Evolutionary conservation across 2,329 filamentous ascomycete species (phyloP).

Genomic region (Cercospora sp.): DNA sequence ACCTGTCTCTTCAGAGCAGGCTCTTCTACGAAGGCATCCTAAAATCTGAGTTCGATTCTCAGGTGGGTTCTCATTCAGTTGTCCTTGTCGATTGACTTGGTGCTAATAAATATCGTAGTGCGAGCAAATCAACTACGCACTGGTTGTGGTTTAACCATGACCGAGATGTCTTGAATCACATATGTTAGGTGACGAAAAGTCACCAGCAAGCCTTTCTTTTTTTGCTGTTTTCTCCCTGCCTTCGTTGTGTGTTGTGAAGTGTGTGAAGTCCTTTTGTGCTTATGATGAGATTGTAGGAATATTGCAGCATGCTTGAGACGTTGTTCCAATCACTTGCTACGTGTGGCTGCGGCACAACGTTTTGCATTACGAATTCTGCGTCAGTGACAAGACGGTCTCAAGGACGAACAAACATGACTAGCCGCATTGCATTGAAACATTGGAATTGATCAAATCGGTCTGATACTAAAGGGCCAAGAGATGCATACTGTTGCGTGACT

Average conservation of each 20-base stretch:
- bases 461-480: background rate
- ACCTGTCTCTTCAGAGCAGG: slow-evolving; percentile 13
- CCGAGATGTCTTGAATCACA: background rate
- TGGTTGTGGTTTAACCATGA: background rate
- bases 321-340: background rate
- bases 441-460: background rate
- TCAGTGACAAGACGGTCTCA: background rate
- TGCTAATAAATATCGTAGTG: background rate
- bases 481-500: background rate
- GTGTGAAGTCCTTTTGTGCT: background rate
- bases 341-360: background rate
- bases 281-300: too few relatives aligned
- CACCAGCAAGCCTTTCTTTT: background rate
- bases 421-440: background rate
- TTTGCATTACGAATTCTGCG: background rate
- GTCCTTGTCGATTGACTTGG: background rate
- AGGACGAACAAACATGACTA: background rate
- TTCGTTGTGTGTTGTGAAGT: background rate
- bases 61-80: background rate
- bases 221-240: background rate
- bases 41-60: slow-evolving; percentile 6
- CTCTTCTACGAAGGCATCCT: slow-evolving; percentile 8
- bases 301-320: background rate
- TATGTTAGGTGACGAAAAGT: background rate
- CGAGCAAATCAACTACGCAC: background rate